These are phyloP conservation scores for Angomonas desouzai DNA, from an alignment of 208 protist genomes.

Conservation along the genomic window DNA sequence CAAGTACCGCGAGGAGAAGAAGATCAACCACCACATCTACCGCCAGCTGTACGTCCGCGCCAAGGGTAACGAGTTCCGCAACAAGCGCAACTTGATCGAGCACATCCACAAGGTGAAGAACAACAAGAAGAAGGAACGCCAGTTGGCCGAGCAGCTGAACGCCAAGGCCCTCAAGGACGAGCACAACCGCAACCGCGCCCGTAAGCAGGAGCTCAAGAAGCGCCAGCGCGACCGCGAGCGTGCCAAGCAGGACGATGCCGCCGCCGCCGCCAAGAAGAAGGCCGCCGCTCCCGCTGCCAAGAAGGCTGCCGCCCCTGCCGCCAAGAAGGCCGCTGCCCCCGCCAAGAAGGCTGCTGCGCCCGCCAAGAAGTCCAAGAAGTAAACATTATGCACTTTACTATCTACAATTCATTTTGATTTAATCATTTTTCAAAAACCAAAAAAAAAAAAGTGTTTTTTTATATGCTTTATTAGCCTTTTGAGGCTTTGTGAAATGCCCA, in stretches of 20 bases:
- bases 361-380: slow-evolving; percentile 53
- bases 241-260: slow-evolving; percentile 57
- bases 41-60: slow-evolving; percentile 96
- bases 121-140: slow-evolving; percentile 94
- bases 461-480: neutral
- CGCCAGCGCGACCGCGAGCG: slow-evolving; percentile 73
- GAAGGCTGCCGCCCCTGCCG: slow-evolving; percentile 28
- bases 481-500: too few relatives aligned
- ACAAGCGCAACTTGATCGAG: slow-evolving; percentile 99
- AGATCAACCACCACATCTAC: slow-evolving; percentile 98
- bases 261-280: slow-evolving; percentile 41
- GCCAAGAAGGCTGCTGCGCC: slow-evolving; percentile 61
- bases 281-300: slow-evolving; percentile 35
- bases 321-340: slow-evolving; percentile 29
- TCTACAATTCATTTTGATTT: neutral
- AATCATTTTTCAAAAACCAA: slow-evolving; percentile 1
- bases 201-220: slow-evolving; percentile 70
- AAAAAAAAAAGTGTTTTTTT: slow-evolving; percentile 17
- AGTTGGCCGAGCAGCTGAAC: slow-evolving; percentile 88
- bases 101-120: slow-evolving; percentile 98
- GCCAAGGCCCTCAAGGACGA: slow-evolving; percentile 68
- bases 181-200: slow-evolving; percentile 66
- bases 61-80: slow-evolving; percentile 99
- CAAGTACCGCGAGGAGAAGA: slow-evolving; percentile 98
- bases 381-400: slow-evolving; percentile 7